Percentiles rank a stretch among this genome's conserved stretches.
These are phyloP conservation scores for Debaryomyces castellii DNA, from an alignment of 805 yeast genomes.

Conservation along the genomic window DNA sequence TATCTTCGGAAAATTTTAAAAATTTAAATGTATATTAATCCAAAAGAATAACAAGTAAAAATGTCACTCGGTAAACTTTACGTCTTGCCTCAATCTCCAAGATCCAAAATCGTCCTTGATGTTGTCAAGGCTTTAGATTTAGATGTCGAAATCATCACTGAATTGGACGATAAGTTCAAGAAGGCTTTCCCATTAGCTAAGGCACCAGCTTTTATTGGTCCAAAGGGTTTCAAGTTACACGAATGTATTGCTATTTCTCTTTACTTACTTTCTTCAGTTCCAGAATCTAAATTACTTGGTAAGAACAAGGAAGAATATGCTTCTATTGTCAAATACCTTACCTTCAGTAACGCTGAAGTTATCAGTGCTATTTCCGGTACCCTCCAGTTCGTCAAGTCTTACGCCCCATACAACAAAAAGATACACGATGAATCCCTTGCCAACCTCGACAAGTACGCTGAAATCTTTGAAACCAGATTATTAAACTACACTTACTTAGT, in stretches of 20 bases:
- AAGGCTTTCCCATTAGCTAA: conserved; percentile 62
- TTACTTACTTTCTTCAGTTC: conserved; percentile 51
- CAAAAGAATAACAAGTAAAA: not conserved
- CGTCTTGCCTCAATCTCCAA: conserved; percentile 34
- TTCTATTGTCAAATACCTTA: conserved; percentile 70
- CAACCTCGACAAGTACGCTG: conserved; percentile 37
- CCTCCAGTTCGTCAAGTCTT: conserved; percentile 64
- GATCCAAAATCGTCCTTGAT: conserved; percentile 25
- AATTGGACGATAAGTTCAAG: conserved; percentile 40
- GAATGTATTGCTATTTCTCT: conserved; percentile 65
- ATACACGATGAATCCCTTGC: conserved; percentile 47
- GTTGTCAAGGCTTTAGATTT: conserved; percentile 58
- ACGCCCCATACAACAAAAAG: conserved; percentile 76
- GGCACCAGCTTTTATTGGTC: conserved; percentile 69
- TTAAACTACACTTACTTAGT: conserved; percentile 64
- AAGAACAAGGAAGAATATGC: conserved; percentile 63
- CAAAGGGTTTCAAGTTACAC: conserved; percentile 68
- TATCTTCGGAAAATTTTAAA: not conserved
- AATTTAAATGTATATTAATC: not conserved
- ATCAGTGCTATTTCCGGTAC: conserved; percentile 45
- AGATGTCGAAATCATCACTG: conserved; percentile 52
- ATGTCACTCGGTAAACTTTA: conserved; percentile 74
- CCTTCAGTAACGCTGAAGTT: conserved; percentile 71
- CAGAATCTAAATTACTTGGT: conserved; percentile 57
- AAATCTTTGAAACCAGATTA: conserved; percentile 56